Conservation (phyloP, 305 asterid genomes). For the Fraxinus baroniana region DNA sequence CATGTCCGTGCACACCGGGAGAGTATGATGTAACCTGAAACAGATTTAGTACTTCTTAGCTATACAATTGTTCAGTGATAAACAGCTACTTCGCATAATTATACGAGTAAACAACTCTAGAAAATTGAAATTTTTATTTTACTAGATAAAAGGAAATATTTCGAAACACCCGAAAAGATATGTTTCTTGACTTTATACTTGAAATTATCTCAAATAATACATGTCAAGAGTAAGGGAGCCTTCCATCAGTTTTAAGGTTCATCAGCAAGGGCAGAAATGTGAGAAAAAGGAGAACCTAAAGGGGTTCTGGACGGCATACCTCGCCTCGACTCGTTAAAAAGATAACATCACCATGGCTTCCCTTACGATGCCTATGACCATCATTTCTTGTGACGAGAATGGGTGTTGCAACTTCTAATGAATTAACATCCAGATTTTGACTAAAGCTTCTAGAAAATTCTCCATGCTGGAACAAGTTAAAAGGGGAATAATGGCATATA, state of each 20-base stretch:
- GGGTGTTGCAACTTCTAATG: constrained; percentile 91
- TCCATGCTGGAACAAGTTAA: constrained; percentile 77
- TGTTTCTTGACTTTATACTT: not conserved
- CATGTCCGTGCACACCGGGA: constrained; percentile 88
- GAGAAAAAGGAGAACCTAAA: constrained; percentile 6
- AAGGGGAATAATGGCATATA: constrained; percentile 86
- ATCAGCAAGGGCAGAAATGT: not conserved
- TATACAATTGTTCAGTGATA: not conserved
- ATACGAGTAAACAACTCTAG: not conserved
- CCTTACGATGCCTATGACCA: constrained; percentile 87
- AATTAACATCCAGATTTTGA: constrained; percentile 51
- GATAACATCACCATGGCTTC: constrained; percentile 90
- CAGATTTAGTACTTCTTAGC: constrained; percentile 13
- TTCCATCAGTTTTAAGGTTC: constrained; percentile 8
- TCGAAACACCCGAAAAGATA: not conserved
- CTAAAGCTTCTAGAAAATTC: constrained; percentile 71
- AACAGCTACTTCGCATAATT: not conserved
- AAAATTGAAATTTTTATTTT: not conserved
- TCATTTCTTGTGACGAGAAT: constrained; percentile 76
- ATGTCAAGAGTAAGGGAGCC: not conserved
- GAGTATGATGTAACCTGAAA: constrained; percentile 88
- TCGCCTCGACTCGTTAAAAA: constrained; percentile 94
- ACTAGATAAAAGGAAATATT: not conserved
- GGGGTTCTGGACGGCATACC: constrained; percentile 43
- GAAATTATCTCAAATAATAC: not conserved